Percentiles rank a stretch among this genome's conserved stretches.
Evolutionary conservation across 805 yeast species (phyloP).

Genomic region (Starmerella asiatica): DNA sequence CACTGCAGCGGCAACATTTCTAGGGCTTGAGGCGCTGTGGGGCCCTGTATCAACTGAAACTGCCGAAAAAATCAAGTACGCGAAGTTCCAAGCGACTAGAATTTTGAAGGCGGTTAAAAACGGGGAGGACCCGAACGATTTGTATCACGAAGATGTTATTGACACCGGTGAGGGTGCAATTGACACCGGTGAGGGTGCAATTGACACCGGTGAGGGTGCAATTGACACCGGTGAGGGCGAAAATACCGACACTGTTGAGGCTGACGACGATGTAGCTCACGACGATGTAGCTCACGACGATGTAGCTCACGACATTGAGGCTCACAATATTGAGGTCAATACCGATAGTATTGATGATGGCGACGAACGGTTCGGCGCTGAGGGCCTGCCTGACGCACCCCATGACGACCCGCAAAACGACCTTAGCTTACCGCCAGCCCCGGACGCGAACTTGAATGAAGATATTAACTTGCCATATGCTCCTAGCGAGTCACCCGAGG

Average conservation of each 20-base stretch:
- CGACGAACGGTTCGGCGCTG: not conserved
- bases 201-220: not conserved
- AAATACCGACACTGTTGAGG: not conserved
- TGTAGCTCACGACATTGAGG: no score
- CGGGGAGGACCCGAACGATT: conserved; percentile 48
- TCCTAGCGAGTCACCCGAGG: conserved; percentile 8
- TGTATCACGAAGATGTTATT: conserved; percentile 22
- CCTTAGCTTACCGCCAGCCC: conserved; percentile 14
- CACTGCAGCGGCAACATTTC: conserved; percentile 42
- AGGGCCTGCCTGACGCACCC: conserved; percentile 11
- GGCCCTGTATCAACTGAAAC: conserved; percentile 26
- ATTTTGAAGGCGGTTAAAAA: conserved; percentile 37
- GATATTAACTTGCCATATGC: conserved; percentile 1
- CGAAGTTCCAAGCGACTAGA: conserved; percentile 49
- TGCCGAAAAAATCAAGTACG: conserved; percentile 38
- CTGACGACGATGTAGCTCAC: no score
- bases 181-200: not conserved
- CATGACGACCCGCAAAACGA: conserved; percentile 4
- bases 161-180: not conserved
- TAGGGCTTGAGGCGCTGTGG: conserved; percentile 35
- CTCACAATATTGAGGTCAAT: not conserved
- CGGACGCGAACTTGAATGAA: conserved; percentile 13
- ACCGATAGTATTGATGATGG: not conserved
- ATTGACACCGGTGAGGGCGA: not conserved
- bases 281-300: no score